Evolutionary conservation across 257 asterid species (phyloP), one percentile per base, ranked within the genome.

Genomic region (Datura wrightii): DNA sequence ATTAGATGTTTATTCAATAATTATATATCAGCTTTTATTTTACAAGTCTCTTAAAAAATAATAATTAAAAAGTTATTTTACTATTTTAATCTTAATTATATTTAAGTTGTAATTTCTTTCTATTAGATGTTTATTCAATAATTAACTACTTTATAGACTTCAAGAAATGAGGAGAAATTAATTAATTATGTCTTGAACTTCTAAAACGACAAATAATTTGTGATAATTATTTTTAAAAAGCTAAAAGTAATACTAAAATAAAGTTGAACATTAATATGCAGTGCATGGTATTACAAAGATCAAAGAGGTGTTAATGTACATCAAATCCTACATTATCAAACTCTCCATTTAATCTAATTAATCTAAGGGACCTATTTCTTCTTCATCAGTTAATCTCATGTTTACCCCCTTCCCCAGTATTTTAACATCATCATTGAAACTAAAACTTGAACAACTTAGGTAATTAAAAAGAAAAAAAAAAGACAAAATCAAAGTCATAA

Each of bases 351-450:
- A 66, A 36, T 66, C 76, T 69, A 69, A 74, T 48, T 67, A 83
- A 67, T 31, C 85, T 83, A 66, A 50, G 85, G 85, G 69, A 83
- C 80, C 85, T 83, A 72, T 76, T 52, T 31, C 48, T 78, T 52
- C 63, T 13, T 10, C 85, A 82, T 10, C 85, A 82, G 85, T 65
- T 66, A 58, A 56, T 74, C 72, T 74, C 53, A 55, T 58, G 66
- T 72, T 83, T 87, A 82, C 39, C 88, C 85, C 87, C 31, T 24
- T 70, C 58, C 86, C 86, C 85, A 82, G 81, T 85, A 82, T 67
- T 50, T 65, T 11, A 46, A 1, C 63, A 62, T 83, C 63, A 50
- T 53, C 31, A 18, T 63, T 15, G 52, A 66, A 83, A 44, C 44
- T 19, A 52, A 41, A 78, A 0, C 46, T 31, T 24, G 1, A 41